Base-by-base conservation (phyloP, 2,329 filamentous ascomycete genomes). In the Fusarium foetens region DNA sequence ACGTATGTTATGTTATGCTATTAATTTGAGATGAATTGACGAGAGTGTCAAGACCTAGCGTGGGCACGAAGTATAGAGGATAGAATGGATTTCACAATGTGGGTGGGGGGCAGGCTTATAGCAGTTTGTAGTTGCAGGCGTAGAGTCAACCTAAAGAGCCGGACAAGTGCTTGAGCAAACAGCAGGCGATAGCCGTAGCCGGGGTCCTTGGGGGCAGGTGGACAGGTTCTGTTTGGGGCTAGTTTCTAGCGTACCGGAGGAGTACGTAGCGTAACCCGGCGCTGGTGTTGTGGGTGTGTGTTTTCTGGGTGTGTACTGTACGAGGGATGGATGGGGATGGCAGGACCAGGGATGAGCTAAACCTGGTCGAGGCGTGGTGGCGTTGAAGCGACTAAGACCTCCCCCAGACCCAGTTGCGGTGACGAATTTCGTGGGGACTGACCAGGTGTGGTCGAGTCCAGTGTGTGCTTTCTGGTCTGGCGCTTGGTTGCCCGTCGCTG, bases 61-160 rank as follows among this genome's bases (percentile, higher is more conserved):
- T 77, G 73, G 75, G 72, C 66, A 76, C 63, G 60, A 68, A 65
- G 66, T 72, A 55, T 72, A 72, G 60, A 72, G 65, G 58, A 63
- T 63, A 63, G 63, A 58, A 73, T 72, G 63, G 73, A 74, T 66
- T 76, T 76, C 66, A 68, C 73, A 75, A 76, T 53, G 73, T 66
- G 63, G 75, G 74, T 73, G 75, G 75, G 75, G 74, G 75, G 58
- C 68, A 66, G 71, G 72, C 72, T 77, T 77, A 76, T 77, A 77
- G 75, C 68, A 74, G 68, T 70, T 70, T 59, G 75, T 68, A 70
- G 71, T 70, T 59, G 59, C 60, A 67, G 65, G 51, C 23, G 64
- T 62, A 68, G 60, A 61, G 65, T 66, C 63, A 31, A 66, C 63
- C 63, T 59, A 58, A 58, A 55, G 45, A 57, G 35, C 41, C 25